Evolutionary conservation across 2,329 filamentous ascomycete species (phyloP).

Genomic region (Graphium sp.): DNA sequence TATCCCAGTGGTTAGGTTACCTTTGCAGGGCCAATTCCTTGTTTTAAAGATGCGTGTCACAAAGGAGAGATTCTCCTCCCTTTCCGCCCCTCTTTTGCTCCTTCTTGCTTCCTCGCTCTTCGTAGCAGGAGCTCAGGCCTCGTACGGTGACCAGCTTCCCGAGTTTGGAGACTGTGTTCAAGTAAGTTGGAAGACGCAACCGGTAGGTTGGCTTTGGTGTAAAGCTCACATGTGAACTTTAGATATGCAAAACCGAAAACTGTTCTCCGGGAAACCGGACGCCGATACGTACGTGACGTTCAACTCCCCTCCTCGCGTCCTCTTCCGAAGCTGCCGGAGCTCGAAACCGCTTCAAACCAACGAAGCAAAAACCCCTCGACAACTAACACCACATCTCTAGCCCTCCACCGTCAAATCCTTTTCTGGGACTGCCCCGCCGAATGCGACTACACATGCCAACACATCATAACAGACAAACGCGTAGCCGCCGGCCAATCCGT

Average conservation of each 20-base stretch:
- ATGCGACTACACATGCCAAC: conserved; percentile 97
- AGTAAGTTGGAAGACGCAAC: conserved; percentile 34
- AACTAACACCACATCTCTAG: conserved; percentile 24
- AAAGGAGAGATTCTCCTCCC: too few species aligned
- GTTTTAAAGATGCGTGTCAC: too few species aligned
- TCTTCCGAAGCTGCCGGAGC: too few species aligned
- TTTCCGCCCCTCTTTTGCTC: too few species aligned
- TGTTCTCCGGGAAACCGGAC: conserved; percentile 46
- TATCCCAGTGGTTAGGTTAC: too few species aligned
- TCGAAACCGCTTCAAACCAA: conserved; percentile 5
- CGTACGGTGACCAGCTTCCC: conserved; percentile 66
- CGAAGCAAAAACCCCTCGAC: conserved; percentile 5
- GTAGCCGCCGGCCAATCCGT: conserved; percentile 48
- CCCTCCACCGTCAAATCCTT: conserved; percentile 69
- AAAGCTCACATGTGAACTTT: conserved; percentile 3
- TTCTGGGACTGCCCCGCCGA: conserved; percentile 85
- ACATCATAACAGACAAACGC: conserved; percentile 66
- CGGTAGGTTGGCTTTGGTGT: not conserved
- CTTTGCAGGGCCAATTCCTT: too few species aligned
- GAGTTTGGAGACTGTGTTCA: conserved; percentile 79
- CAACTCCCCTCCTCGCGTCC: conserved; percentile 4
- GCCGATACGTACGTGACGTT: conserved; percentile 48
- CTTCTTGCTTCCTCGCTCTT: too few species aligned
- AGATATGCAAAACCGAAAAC: conserved; percentile 72
- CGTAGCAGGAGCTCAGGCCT: conserved; percentile 40